A percentile compares a stretch with the other conserved stretches of the same genome.
phyloP scores from a whole-genome alignment of 257 asterid genomes.

The Misopates orontium region DNA sequence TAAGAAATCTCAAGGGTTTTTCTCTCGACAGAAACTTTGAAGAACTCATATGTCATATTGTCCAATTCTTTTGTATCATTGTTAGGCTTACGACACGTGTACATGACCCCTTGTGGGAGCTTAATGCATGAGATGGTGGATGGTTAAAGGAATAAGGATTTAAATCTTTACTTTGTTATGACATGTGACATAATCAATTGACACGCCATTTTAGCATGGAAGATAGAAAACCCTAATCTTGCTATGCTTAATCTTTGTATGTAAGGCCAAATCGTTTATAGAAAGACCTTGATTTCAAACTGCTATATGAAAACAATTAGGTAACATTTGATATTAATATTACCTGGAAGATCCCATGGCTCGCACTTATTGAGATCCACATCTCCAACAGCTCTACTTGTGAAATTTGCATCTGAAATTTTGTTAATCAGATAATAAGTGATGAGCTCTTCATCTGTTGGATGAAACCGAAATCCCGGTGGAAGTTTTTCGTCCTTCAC shows the following conservation, averaged over 20 bases:
- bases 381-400: constrained; percentile 78
- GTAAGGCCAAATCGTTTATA: constrained; percentile 29
- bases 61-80: no score
- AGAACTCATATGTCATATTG: no score
- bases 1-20: no score
- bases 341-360: constrained; percentile 99
- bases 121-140: no score
- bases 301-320: neutral
- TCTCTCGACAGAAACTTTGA: no score
- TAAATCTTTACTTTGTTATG: no score
- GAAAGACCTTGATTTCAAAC: neutral
- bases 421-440: constrained; percentile 74
- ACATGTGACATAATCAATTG: no score
- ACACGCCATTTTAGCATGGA: no score
- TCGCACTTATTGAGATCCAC: constrained; percentile 93
- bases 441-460: constrained; percentile 84
- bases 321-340: constrained; percentile 7
- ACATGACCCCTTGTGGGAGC: no score
- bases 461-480: constrained; percentile 90
- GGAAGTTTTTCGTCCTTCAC: constrained; percentile 64
- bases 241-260: neutral
- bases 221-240: neutral
- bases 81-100: no score
- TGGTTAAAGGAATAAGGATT: no score
- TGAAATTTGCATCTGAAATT: constrained; percentile 71